These are phyloP conservation scores for Mrakia gelida DNA, from an alignment of 768 basidiomycete species.

Conservation along the genomic window DNA sequence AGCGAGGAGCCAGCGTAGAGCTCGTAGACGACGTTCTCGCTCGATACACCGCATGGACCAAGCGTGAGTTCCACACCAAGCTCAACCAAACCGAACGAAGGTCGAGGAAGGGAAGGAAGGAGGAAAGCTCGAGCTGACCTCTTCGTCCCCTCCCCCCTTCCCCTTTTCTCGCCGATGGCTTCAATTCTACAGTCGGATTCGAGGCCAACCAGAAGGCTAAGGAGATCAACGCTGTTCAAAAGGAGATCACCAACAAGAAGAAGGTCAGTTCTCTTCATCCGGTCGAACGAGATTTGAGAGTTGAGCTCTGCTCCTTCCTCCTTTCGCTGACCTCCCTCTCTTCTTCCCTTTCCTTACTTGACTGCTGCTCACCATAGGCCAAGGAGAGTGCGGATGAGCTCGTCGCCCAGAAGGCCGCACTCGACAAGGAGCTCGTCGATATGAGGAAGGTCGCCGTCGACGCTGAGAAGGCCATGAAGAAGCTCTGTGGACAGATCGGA, in stretches of 20 bases:
- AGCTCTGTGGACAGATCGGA: slow-evolving; percentile 60
- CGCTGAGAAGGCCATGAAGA: slow-evolving; percentile 68
- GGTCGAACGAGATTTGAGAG: neutral
- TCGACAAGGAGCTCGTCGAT: slow-evolving; percentile 73
- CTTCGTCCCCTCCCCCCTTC: neutral
- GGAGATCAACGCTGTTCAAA: slow-evolving; percentile 84
- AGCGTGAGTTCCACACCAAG: slow-evolving; percentile 58
- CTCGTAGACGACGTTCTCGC: slow-evolving; percentile 89
- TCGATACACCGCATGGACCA: slow-evolving; percentile 90
- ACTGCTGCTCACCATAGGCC: slow-evolving; percentile 53
- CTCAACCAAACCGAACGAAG: neutral
- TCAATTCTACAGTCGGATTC: slow-evolving; percentile 64
- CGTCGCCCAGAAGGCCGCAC: slow-evolving; percentile 71
- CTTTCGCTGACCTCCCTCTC: neutral
- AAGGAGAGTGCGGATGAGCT: slow-evolving; percentile 88
- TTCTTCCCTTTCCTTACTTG: no score
- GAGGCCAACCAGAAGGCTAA: slow-evolving; percentile 73
- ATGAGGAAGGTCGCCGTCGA: slow-evolving; percentile 73
- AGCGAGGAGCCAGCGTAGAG: slow-evolving; percentile 81
- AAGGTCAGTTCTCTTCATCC: slow-evolving; percentile 54
- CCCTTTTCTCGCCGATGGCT: neutral
- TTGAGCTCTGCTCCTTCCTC: neutral
- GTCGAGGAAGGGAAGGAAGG: neutral
- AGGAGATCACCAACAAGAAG: slow-evolving; percentile 88
- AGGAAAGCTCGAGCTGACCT: neutral